These are phyloP conservation scores for Rutstroemia sp. DNA, from an alignment of 2,329 filamentous ascomycete genomes.

Conservation along the genomic window DNA sequence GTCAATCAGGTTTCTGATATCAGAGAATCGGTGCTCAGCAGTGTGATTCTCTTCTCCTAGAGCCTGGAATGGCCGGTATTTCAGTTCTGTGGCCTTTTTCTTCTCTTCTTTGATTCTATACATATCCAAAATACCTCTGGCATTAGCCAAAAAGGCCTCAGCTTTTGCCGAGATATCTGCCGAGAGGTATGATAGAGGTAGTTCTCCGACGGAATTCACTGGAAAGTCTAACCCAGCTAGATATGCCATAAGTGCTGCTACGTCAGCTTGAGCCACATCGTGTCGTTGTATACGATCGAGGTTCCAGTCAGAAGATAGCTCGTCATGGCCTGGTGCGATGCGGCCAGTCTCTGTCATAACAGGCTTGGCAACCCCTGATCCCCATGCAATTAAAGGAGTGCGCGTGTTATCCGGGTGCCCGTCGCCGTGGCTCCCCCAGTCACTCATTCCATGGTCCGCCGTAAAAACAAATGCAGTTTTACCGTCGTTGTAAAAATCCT, in stretches of 20 bases:
- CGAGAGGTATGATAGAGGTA: slow-evolving; percentile 76
- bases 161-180: slow-evolving; percentile 71
- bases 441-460: slow-evolving; percentile 97
- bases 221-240: slow-evolving; percentile 82
- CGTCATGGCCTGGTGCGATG: slow-evolving; percentile 75
- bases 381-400: slow-evolving; percentile 89
- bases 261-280: slow-evolving; percentile 88
- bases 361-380: slow-evolving; percentile 79
- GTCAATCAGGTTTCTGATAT: slow-evolving; percentile 62
- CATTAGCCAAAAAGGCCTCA: slow-evolving; percentile 75
- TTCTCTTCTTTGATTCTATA: slow-evolving; percentile 87
- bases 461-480: slow-evolving; percentile 96
- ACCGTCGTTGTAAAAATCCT: slow-evolving; percentile 76
- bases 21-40: slow-evolving; percentile 57
- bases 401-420: slow-evolving; percentile 96
- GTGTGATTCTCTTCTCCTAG: slow-evolving; percentile 61
- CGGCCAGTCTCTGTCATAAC: slow-evolving; percentile 42
- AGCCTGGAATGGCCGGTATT: slow-evolving; percentile 67
- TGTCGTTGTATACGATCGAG: slow-evolving; percentile 74
- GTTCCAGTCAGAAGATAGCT: slow-evolving; percentile 85
- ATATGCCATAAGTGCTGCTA: slow-evolving; percentile 93
- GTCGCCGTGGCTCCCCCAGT: slow-evolving; percentile 98
- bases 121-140: slow-evolving; percentile 85
- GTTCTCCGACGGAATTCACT: slow-evolving; percentile 90
- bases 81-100: slow-evolving; percentile 68